These are phyloP conservation scores for Lepiota brunneoincarnata DNA, from an alignment of 768 basidiomycete genomes.

Conservation along the genomic window DNA sequence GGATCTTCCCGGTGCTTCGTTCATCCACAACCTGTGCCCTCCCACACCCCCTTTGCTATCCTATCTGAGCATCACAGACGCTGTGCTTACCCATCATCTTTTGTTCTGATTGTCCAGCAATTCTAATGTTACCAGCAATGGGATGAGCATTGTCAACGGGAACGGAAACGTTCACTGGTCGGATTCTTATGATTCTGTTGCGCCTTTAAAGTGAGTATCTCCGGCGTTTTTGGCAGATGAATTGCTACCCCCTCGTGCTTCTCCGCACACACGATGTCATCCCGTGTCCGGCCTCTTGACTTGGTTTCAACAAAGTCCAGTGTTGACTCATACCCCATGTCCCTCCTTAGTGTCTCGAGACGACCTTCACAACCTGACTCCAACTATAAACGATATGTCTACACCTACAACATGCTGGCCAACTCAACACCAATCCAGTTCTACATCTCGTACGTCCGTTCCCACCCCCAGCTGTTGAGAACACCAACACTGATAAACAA, in stretches of 20 bases:
- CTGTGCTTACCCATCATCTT: not conserved
- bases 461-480: not conserved
- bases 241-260: constrained; percentile 1
- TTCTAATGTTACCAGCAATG: constrained; percentile 24
- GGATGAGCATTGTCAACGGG: constrained; percentile 7
- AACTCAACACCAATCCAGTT: constrained; percentile 45
- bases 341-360: constrained; percentile 16
- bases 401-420: constrained; percentile 48
- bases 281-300: constrained; percentile 10
- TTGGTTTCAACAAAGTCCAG: not conserved
- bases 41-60: not conserved
- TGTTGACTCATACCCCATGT: not conserved
- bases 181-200: constrained; percentile 15
- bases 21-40: constrained; percentile 13
- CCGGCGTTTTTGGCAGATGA: not conserved
- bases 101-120: constrained; percentile 18
- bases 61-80: constrained; percentile 1
- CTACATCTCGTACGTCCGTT: constrained; percentile 45
- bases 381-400: constrained; percentile 44
- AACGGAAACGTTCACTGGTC: constrained; percentile 15
- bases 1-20: constrained; percentile 13
- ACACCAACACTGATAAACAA: not conserved
- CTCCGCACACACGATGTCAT: not conserved
- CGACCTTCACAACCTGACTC: constrained; percentile 19
- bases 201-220: constrained; percentile 23